Percentiles rank a stretch among this genome's conserved stretches.
Conservation (phyloP, 257 asterid genomes). For the Nicotiana tabacum region DNA sequence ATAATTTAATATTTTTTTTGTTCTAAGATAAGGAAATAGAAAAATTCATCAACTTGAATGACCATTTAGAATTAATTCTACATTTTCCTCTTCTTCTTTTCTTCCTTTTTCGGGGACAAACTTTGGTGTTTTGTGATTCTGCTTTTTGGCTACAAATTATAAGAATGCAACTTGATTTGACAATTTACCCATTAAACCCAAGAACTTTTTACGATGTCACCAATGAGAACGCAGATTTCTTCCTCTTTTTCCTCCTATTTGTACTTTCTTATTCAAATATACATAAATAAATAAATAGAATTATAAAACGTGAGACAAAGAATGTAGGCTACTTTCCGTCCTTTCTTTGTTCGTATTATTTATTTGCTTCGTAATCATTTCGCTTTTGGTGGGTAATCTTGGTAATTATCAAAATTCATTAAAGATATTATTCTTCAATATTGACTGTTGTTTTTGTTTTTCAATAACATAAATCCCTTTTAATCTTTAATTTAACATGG, state of each 20-base stretch:
- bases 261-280: neutral
- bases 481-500: neutral
- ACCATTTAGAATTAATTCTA: too few relatives aligned
- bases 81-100: neutral
- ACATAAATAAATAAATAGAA: neutral
- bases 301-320: slow-evolving; percentile 1
- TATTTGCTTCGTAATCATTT: neutral
- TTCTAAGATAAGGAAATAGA: too few relatives aligned
- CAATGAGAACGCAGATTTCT: neutral
- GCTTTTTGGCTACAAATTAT: neutral
- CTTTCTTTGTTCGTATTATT: neutral
- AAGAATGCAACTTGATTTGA: neutral
- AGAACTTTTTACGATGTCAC: neutral
- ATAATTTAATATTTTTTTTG: too few relatives aligned
- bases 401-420: neutral
- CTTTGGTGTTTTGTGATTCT: neutral
- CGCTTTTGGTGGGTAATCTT: neutral
- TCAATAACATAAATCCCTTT: neutral
- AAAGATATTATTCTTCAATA: neutral
- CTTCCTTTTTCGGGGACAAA: neutral
- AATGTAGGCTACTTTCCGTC: neutral
- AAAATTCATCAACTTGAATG: too few relatives aligned
- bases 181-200: neutral
- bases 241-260: neutral
- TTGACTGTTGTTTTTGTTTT: neutral